Conservation (phyloP, 129 eudicot species). For the Arctium minus region DNA sequence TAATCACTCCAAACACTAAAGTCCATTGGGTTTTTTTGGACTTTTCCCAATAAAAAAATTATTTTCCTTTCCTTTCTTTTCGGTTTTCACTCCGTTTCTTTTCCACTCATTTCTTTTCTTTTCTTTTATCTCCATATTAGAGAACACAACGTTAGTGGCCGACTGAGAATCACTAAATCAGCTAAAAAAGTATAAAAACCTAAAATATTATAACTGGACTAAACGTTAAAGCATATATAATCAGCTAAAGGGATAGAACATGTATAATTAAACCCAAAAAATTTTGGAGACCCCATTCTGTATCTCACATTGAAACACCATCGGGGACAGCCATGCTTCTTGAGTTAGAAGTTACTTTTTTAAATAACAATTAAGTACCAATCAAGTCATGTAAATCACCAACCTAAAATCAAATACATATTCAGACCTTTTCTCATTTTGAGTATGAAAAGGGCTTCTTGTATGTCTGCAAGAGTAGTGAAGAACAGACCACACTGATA, state of each 20-base stretch:
- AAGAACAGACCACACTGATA: slow-evolving; percentile 61
- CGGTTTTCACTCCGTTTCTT: no score
- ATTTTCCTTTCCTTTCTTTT: no score
- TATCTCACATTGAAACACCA: not conserved
- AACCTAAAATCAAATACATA: not conserved
- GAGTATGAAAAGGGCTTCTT: slow-evolving; percentile 40
- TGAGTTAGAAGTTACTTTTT: not conserved
- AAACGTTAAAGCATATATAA: not conserved
- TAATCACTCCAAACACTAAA: no score
- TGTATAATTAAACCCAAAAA: not conserved
- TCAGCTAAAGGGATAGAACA: not conserved
- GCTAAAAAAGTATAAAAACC: not conserved
- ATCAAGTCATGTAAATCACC: not conserved
- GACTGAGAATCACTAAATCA: not conserved
- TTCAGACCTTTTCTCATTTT: slow-evolving; percentile 11
- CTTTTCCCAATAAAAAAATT: no score
- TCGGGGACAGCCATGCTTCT: not conserved
- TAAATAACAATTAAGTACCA: not conserved
- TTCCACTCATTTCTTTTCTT: no score
- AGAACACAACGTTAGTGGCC: not conserved
- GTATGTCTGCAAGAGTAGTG: slow-evolving; percentile 51
- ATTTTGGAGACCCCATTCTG: not conserved
- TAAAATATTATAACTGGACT: not conserved
- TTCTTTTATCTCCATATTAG: no score
- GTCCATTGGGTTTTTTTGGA: no score